Base-by-base conservation (phyloP, 1,139 yeast species). In the Taphrina flavorubra region DNA sequence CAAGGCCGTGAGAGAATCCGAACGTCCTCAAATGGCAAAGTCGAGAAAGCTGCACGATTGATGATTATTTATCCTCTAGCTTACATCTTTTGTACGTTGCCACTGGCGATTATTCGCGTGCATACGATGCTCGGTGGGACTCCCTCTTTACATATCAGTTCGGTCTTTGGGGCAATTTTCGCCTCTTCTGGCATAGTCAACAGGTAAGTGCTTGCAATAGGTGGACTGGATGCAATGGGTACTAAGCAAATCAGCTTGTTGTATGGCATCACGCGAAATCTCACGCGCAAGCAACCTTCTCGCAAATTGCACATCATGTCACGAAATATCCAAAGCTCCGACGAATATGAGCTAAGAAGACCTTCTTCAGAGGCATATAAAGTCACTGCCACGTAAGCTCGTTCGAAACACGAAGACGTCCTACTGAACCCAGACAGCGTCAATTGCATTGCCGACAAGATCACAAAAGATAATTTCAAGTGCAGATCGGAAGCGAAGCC, bases 231-330 rank as follows among this genome's bases (percentile, higher is more conserved):
- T 16, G n/a, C n/a, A n/a, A 44, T 14, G 13, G 47, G 1, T 16
- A n/a, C 47, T 44, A 2, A 44, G 13, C 8, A 14, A 44, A 11
- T 11, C n/a, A 49, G 53, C n/a, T n/a, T 49, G 4, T 16, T 58
- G 31, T 58, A 58, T 20, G 62, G 62, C n/a, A 42, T 58, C 39
- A 58, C 62, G n/a, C 46, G 60, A 11, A 56, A 56, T 20, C 47
- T 56, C 14, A 14, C 25, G 4, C 53, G 53, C 36, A 49, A 20
- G 36, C 11, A 49, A 34, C 8, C 8, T 13, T 16, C 47, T 14
- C 47, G 47, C n/a, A 44, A 44, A 2, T n/a, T n/a, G 47, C 47
- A 44, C 18, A 44, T n/a, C 13, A 13, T 14, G 8, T n/a, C 47
- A n/a, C 47, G 18, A 7, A 44, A 13, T n/a, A 7, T 44, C n/a